phyloP scores from a whole-genome alignment of 805 yeast species.

The Saturnispora mendoncae region DNA sequence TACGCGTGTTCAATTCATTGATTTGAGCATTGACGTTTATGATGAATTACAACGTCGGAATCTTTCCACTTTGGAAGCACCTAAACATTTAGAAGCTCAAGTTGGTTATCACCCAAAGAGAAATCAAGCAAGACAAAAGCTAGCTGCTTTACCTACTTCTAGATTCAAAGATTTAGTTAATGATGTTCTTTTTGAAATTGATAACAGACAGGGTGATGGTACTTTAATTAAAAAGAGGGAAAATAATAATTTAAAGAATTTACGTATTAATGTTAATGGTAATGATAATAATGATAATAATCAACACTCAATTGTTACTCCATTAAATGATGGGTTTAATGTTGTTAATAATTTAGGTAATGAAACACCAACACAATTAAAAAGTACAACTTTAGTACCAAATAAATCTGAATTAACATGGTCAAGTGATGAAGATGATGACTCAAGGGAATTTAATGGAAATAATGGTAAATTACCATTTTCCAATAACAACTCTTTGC shows the following conservation, averaged over 20 bases:
- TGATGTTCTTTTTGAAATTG: constrained; percentile 82
- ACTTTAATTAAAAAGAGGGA: not conserved
- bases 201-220: constrained; percentile 33
- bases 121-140: constrained; percentile 89
- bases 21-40: constrained; percentile 86
- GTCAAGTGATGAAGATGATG: constrained; percentile 78
- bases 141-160: constrained; percentile 71
- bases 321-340: constrained; percentile 12
- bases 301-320: constrained; percentile 13
- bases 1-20: constrained; percentile 75
- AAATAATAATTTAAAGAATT: no score
- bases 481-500: constrained; percentile 1
- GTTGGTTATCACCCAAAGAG: constrained; percentile 81
- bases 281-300: constrained; percentile 6
- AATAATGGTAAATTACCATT: constrained; percentile 7
- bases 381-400: constrained; percentile 69
- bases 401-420: constrained; percentile 77
- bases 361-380: constrained; percentile 31
- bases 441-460: constrained; percentile 23
- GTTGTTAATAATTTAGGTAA: constrained; percentile 1
- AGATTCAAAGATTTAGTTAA: constrained; percentile 85
- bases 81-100: constrained; percentile 32
- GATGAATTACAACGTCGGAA: constrained; percentile 84
- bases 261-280: not conserved
- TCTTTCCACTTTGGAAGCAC: constrained; percentile 1